Evolutionary conservation across 345 rosid genomes (phyloP).

Genomic region (Syzygium oleosum): DNA sequence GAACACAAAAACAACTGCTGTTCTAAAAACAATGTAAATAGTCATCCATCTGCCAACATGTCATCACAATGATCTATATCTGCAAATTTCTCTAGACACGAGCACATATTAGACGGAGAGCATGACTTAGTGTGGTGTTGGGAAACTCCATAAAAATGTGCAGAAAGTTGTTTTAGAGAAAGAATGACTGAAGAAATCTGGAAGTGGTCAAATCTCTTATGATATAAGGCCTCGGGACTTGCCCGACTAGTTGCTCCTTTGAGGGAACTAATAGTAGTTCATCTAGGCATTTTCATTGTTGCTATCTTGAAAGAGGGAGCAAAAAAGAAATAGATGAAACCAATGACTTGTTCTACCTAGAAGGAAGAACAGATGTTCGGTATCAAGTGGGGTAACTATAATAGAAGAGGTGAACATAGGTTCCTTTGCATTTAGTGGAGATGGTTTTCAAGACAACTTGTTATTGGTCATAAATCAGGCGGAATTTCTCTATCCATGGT

Average conservation of each 20-base stretch:
- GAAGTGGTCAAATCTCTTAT: background rate
- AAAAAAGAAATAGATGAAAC: background rate
- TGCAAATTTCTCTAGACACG: background rate
- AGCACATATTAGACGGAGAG: background rate
- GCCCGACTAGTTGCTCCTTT: background rate
- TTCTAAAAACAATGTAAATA: background rate
- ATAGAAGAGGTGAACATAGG: background rate
- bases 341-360: background rate
- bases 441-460: background rate
- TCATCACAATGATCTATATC: background rate
- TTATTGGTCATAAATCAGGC: background rate
- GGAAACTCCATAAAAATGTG: background rate
- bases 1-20: background rate
- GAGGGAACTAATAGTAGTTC: background rate
- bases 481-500: background rate
- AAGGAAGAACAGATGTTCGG: background rate
- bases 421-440: background rate
- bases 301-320: background rate
- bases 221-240: background rate
- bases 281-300: background rate
- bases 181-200: background rate
- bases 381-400: background rate
- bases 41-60: background rate
- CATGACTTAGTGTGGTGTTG: background rate
- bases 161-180: background rate